Base-by-base conservation (phyloP, 352 stramenopile genomes). In the Phytophthora quininea region DNA sequence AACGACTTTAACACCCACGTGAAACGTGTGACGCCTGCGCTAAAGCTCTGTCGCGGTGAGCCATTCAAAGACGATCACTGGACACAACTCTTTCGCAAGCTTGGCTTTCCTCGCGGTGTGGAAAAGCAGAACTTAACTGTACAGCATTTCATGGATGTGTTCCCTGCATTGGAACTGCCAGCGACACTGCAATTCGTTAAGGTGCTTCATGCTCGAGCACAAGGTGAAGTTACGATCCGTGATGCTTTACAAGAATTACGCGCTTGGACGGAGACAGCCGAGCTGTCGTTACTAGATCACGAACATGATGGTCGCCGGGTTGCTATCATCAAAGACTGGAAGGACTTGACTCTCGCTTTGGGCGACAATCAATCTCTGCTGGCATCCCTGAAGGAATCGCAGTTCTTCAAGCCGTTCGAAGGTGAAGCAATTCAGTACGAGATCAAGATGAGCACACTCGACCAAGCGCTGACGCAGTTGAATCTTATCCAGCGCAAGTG, bases 51-150 rank as follows among this genome's bases (percentile, higher is more conserved):
- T 64, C 83, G 92, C 3, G 93, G 96, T 12, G 95, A 99, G 54
- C 89, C 93, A 14, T 99, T 98, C 72, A 98, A 98, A 62, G 95
- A 98, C 57, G 96, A 98, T 62, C 96, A 99, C 70, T 99, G 96
- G 96, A 95, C 83, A 0, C 88, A 97, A 60, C 81, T 98, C 38
- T 92, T 99, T 46, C 81, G 89, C 14, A 98, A 98, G 42, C 82
- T 99, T 1, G 85, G 91, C 1, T 79, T 99, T 32, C 85, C 95
- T 15, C 80, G 86, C 10, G 72, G 75, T 1, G 88, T 98, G 0
- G 77, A 93, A 35, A 89, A 97, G 40, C 88, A 97, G 15, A 97
- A 90, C 14, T 67, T 98, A 2, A 96, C 85, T n/a, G 77, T 98
- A 3, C 84, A 86, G 19, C 92, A 98, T 54, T 98, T 98, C 70